These are phyloP conservation scores for Leishmania turanica DNA, from an alignment of 208 protist species.

Conservation along the genomic window DNA sequence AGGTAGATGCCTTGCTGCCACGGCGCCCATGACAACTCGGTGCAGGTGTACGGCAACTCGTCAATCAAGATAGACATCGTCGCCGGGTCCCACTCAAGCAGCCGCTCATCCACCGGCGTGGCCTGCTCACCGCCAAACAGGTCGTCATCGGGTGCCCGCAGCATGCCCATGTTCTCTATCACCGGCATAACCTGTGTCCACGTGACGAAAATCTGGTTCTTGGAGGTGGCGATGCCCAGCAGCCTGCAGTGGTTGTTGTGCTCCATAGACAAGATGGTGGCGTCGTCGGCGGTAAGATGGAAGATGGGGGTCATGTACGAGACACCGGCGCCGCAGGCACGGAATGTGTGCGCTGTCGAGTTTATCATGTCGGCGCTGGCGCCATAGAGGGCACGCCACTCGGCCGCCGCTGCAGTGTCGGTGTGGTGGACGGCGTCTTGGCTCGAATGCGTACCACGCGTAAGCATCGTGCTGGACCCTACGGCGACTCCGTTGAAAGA, in stretches of 20 bases:
- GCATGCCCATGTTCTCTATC: conserved; percentile 40
- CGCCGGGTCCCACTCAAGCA: conserved; percentile 63
- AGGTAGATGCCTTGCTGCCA: conserved; percentile 88
- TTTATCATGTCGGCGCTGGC: conserved; percentile 26
- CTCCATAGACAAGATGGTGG: conserved; percentile 83
- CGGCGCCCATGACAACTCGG: conserved; percentile 77
- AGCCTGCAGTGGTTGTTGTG: conserved; percentile 87
- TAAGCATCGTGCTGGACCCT: neutral
- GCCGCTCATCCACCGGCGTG: conserved; percentile 39
- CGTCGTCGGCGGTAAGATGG: conserved; percentile 73
- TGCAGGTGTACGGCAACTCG: conserved; percentile 51
- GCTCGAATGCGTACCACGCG: neutral
- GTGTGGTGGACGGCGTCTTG: neutral
- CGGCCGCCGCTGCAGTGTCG: conserved; percentile 20
- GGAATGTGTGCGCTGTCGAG: conserved; percentile 18
- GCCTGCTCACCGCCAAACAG: conserved; percentile 25
- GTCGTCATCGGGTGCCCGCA: conserved; percentile 21
- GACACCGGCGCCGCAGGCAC: conserved; percentile 26
- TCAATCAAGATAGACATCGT: conserved; percentile 60
- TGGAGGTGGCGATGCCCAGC: conserved; percentile 73
- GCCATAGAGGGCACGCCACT: conserved; percentile 31
- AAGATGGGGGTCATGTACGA: conserved; percentile 79
- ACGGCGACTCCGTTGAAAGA: neutral
- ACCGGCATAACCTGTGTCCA: conserved; percentile 66
- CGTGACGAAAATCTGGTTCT: conserved; percentile 74